phyloP scores from a whole-genome alignment of 768 basidiomycete genomes.

The Rubroboletus pulcherrimus region DNA sequence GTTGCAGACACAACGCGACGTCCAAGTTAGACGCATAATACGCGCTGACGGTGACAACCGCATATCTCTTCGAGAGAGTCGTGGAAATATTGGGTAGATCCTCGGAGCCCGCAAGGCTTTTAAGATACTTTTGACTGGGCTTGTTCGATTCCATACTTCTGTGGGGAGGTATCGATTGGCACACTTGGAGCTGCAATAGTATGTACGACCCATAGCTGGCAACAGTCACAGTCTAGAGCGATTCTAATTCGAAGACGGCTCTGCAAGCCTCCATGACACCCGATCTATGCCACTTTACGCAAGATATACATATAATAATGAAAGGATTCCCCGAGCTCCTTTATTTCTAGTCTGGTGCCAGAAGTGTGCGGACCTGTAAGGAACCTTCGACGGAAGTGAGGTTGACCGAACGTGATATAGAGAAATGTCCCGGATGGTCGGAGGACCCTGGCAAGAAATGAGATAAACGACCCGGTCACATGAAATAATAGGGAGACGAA shows the following conservation, averaged over 20 bases:
- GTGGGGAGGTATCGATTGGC: slow-evolving; percentile 15
- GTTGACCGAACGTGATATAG: slow-evolving; percentile 86
- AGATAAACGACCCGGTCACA: not conserved
- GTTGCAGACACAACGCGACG: slow-evolving; percentile 18
- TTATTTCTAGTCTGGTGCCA: slow-evolving; percentile 60
- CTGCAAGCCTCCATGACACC: not conserved
- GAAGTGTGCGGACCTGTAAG: slow-evolving; percentile 42
- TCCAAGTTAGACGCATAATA: slow-evolving; percentile 27
- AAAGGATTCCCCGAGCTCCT: slow-evolving; percentile 72
- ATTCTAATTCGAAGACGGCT: not conserved
- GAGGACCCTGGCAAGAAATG: slow-evolving; percentile 48
- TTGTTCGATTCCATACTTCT: slow-evolving; percentile 18
- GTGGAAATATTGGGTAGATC: slow-evolving; percentile 16
- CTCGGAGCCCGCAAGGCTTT: slow-evolving; percentile 2
- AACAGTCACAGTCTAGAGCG: not conserved
- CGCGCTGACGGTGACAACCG: slow-evolving; percentile 22
- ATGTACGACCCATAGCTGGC: not conserved
- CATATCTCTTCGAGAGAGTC: slow-evolving; percentile 13
- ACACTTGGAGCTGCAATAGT: slow-evolving; percentile 6
- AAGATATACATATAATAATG: slow-evolving; percentile 81
- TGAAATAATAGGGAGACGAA: not conserved
- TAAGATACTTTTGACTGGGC: slow-evolving; percentile 8
- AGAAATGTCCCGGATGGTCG: slow-evolving; percentile 60
- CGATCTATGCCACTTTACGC: slow-evolving; percentile 32
- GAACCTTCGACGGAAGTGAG: slow-evolving; percentile 77